Evolutionary conservation across 2,329 filamentous ascomycete genomes (phyloP).

Genomic region (Phialophora verrucosa): DNA sequence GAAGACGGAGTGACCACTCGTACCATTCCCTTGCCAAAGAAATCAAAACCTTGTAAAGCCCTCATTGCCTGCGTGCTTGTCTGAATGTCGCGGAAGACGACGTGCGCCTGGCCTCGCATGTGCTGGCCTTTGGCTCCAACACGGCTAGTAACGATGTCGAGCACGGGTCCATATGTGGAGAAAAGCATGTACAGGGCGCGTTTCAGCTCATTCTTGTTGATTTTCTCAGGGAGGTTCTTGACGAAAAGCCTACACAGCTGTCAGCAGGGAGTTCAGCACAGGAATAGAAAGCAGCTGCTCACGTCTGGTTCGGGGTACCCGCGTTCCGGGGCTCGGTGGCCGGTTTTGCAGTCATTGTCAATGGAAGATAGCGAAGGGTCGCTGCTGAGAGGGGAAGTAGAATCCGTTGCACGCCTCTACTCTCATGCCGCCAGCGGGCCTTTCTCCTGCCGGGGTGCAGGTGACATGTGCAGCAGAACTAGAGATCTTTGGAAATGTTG

Average conservation of each 20-base stretch:
- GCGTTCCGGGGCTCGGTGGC: conserved; percentile 42
- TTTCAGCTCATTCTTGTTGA: conserved; percentile 85
- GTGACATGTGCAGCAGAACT: neutral
- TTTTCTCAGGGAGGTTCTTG: conserved; percentile 85
- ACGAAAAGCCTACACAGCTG: conserved; percentile 73
- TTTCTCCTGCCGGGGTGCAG: neutral
- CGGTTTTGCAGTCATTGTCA: conserved; percentile 23
- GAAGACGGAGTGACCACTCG: conserved; percentile 12
- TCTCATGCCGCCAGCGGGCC: neutral
- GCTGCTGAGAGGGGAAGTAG: neutral
- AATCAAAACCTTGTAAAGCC: conserved; percentile 80
- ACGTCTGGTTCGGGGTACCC: conserved; percentile 78
- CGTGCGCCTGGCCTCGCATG: conserved; percentile 95
- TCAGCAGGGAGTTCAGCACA: conserved; percentile 37
- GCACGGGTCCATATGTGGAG: conserved; percentile 87
- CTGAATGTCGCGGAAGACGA: conserved; percentile 87
- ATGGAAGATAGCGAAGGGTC: neutral
- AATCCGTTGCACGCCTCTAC: neutral
- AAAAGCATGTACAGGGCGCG: conserved; percentile 91
- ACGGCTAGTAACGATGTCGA: conserved; percentile 77
- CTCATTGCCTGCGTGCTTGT: conserved; percentile 94
- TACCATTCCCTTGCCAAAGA: conserved; percentile 81
- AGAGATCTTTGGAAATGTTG: neutral
- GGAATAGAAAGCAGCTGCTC: conserved; percentile 45
- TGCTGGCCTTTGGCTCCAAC: conserved; percentile 74